Evolutionary conservation across 441 rosid species (phyloP).

Genomic region (Populus tomentosa): DNA sequence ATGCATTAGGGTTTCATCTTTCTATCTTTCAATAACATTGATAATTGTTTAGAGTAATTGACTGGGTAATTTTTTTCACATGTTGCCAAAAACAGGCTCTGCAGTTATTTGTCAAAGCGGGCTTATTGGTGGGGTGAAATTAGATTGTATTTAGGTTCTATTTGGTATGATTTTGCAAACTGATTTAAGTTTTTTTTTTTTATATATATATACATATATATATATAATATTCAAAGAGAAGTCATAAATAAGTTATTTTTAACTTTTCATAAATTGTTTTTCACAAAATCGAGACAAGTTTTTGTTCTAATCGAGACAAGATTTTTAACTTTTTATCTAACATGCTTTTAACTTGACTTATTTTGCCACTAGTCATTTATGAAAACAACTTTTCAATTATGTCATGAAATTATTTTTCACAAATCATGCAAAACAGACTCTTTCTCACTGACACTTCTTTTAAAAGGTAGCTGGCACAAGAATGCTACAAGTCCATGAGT

Average conservation of each 20-base stretch:
- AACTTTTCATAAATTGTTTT: not conserved
- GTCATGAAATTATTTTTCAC: not conserved
- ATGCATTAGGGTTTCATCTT: not conserved
- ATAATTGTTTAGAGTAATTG: not conserved
- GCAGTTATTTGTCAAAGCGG: not conserved
- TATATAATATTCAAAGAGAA: too few relatives aligned
- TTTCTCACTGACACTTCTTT: not conserved
- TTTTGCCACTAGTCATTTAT: not conserved
- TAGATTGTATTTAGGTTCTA: not conserved
- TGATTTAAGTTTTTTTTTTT: not conserved
- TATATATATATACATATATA: too few relatives aligned
- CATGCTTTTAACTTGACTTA: not conserved
- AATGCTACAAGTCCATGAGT: not conserved
- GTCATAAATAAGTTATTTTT: not conserved
- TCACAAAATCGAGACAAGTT: not conserved
- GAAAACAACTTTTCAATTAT: not conserved
- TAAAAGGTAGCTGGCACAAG: not conserved
- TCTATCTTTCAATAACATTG: not conserved
- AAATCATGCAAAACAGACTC: not conserved
- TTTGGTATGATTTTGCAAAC: not conserved
- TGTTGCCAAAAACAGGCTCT: not conserved
- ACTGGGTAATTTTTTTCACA: too few relatives aligned
- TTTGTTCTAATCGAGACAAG: too few relatives aligned
- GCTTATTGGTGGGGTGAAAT: not conserved
- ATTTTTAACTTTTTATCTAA: too few relatives aligned